phyloP scores from a whole-genome alignment of 2,329 filamentous ascomycete species.

The Trichoderma hamatum region DNA sequence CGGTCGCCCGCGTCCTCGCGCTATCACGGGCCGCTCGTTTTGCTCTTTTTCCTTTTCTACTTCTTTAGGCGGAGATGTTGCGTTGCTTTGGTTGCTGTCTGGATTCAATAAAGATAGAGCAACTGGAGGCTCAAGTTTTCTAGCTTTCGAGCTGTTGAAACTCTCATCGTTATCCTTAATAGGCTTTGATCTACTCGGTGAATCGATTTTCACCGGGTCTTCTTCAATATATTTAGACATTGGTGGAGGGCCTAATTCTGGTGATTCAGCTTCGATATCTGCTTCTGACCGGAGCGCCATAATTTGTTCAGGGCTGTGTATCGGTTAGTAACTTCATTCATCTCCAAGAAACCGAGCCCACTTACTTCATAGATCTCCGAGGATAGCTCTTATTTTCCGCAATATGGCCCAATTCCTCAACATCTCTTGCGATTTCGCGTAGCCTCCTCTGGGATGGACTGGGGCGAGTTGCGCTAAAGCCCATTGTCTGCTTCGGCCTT shows the following conservation, averaged over 20 bases:
- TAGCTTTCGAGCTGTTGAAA: constrained; percentile 34
- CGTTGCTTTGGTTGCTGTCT: constrained; percentile 20
- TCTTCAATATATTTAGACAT: constrained; percentile 62
- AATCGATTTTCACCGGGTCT: constrained; percentile 57
- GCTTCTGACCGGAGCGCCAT: constrained; percentile 58
- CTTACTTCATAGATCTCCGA: constrained; percentile 69
- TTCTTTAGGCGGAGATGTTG: not conserved
- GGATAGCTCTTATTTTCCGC: constrained; percentile 70
- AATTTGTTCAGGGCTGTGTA: constrained; percentile 62
- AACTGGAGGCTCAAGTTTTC: constrained; percentile 38
- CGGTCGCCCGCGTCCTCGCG: not conserved
- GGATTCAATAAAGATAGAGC: constrained; percentile 35
- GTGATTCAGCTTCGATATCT: constrained; percentile 60
- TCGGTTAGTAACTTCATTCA: constrained; percentile 36
- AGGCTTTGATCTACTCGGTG: constrained; percentile 42
- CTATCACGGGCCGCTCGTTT: not conserved
- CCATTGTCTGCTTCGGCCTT: constrained; percentile 46
- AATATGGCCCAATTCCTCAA: constrained; percentile 59
- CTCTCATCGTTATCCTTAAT: constrained; percentile 7
- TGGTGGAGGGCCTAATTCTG: constrained; percentile 68
- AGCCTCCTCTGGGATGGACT: constrained; percentile 60
- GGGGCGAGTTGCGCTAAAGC: constrained; percentile 43
- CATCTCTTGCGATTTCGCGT: constrained; percentile 58
- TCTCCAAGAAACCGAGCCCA: constrained; percentile 27
- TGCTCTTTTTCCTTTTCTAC: not conserved